Evolutionary conservation across 805 yeast species (phyloP), one percentile per base, ranked within the genome.

Genomic region (Dipodascus geniculatus): DNA sequence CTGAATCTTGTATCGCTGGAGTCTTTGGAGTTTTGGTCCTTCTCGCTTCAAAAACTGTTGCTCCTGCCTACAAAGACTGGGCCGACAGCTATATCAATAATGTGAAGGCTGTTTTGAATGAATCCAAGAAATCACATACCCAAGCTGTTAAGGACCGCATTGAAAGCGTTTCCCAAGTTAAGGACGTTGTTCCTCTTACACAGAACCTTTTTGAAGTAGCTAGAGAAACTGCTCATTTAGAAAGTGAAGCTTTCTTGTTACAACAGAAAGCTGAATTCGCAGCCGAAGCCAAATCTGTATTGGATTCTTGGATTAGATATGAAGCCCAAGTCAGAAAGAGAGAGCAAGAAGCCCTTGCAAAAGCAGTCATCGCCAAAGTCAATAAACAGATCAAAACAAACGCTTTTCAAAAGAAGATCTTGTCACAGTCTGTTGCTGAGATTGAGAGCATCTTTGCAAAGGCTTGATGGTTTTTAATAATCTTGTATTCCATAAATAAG

Each of bases 261-360:
- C 85, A 89, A 77, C 99, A 93, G 78, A 73, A 83, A 68, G 90
- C 87, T 61, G 89, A 83, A 58, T 80, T 89, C 61, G 91, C 95
- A 55, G 64, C 75, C 58, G 96, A 89, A 78, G 98, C 98, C 68
- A 89, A 86, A 77, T 75, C 93, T 55, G 96, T 91, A 57, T 82
- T 93, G 69, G 99, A 93, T 75, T 88, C 98, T 16, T 93, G 99
- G 99, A 97, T 90, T 65, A 87, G 98, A 81, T 87, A 86, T 74
- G 99, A 93, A 79, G 85, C 87, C 63, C 89, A 88, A 70, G 93
- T 90, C 63, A 91, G 97, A 77, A 96, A 88, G 78, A 75, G 82
- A 68, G 96, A 93, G 79, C 99, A 93, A 80, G 80, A 83, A 73
- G 96, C 87, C 73, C 82, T 93, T 66, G 82, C 95, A 62, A 75